Conservation (phyloP, 345 rosid species). For the Murraya paniculata region DNA sequence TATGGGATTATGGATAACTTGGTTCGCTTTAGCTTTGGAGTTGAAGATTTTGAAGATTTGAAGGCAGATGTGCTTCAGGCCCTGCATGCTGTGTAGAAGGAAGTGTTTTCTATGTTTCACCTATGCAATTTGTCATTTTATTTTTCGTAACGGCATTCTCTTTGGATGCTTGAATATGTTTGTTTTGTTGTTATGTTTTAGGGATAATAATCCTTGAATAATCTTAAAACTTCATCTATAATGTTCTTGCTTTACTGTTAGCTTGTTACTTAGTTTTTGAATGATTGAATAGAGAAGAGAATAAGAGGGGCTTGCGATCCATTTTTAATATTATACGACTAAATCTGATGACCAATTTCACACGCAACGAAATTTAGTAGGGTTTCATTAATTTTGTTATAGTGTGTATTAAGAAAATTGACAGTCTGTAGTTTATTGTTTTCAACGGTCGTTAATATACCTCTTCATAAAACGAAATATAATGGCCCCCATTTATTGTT, state of each 20-base stretch:
- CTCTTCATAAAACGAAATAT: too few species aligned
- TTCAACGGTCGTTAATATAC: too few species aligned
- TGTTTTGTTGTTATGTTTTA: too few species aligned
- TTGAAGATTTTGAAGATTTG: slow-evolving; percentile 88
- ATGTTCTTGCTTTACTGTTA: background rate
- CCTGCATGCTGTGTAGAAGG: slow-evolving; percentile 50
- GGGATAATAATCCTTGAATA: background rate
- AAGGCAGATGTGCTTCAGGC: slow-evolving; percentile 90
- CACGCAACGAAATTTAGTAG: too few species aligned
- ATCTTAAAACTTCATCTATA: background rate
- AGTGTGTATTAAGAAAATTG: too few species aligned
- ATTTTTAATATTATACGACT: too few species aligned
- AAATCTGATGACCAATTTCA: too few species aligned
- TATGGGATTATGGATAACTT: slow-evolving; percentile 87
- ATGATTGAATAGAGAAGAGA: background rate
- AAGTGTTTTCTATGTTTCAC: background rate
- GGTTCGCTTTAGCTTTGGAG: slow-evolving; percentile 93
- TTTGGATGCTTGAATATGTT: too few species aligned
- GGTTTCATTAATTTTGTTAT: too few species aligned
- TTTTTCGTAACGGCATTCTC: background rate
- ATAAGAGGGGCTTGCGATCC: background rate
- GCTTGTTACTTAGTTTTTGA: background rate
- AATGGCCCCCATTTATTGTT: too few species aligned
- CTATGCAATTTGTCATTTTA: background rate
- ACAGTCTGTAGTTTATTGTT: too few species aligned